phyloP scores from a whole-genome alignment of 1,284 basidiomycete species.

The Paramarasmius palmivorus region DNA sequence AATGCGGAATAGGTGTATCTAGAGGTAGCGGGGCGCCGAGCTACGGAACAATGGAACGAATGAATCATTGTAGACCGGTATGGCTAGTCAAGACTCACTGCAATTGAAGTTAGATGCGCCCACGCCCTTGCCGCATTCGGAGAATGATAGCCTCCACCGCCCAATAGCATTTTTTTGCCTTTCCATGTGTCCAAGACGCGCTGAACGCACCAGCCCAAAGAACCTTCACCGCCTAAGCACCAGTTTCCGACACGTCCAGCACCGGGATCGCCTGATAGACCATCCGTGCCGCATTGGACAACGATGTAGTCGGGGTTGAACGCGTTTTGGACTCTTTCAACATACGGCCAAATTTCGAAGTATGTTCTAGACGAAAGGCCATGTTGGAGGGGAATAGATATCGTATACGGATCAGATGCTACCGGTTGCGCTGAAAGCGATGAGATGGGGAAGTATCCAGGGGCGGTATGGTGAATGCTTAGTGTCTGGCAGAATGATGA shows the following conservation, averaged over 20 bases:
- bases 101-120: constrained; percentile 77
- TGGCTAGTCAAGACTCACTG: constrained; percentile 50
- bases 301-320: constrained; percentile 81
- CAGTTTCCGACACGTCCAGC: constrained; percentile 71
- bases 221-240: constrained; percentile 62
- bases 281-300: constrained; percentile 87
- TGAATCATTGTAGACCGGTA: no score
- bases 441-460: constrained; percentile 82
- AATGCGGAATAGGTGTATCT: no score
- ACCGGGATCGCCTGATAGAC: constrained; percentile 76
- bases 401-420: constrained; percentile 70
- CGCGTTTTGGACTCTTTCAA: constrained; percentile 61
- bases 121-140: constrained; percentile 85
- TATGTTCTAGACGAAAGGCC: constrained; percentile 71
- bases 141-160: constrained; percentile 81
- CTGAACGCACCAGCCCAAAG: constrained; percentile 70
- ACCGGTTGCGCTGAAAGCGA: constrained; percentile 51
- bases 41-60: no score
- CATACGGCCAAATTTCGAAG: constrained; percentile 55
- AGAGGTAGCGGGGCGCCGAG: no score
- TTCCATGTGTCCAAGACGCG: constrained; percentile 59
- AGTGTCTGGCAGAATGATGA: constrained; percentile 52
- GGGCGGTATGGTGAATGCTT: constrained; percentile 81
- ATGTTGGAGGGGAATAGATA: constrained; percentile 71
- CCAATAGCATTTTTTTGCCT: constrained; percentile 62